Conservation (phyloP, 2,329 filamentous ascomycete species). For the Cladophialophora bantiana region DNA sequence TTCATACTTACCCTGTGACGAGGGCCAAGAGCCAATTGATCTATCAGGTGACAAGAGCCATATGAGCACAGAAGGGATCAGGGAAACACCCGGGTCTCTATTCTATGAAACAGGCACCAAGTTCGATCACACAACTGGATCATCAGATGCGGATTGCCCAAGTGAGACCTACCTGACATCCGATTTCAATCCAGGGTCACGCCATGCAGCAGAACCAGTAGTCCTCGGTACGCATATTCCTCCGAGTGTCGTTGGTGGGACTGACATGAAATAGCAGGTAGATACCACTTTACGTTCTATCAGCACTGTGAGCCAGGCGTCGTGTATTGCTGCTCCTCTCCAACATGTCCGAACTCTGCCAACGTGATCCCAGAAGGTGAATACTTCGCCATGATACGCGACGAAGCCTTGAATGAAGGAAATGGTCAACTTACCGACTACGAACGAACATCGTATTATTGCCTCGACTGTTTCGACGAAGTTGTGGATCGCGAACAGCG, state of each 20-base stretch:
- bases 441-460: constrained; percentile 16
- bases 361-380: constrained; percentile 26
- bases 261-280: constrained; percentile 6
- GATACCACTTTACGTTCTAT: constrained; percentile 17
- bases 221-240: constrained; percentile 17
- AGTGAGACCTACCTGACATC: not conserved
- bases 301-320: constrained; percentile 16
- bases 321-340: constrained; percentile 22
- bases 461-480: constrained; percentile 22
- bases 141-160: constrained; percentile 9
- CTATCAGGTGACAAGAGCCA: not conserved
- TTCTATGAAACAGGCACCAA: not conserved
- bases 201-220: constrained; percentile 4
- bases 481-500: constrained; percentile 6
- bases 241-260: not conserved
- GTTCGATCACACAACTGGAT: not conserved
- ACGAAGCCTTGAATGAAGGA: constrained; percentile 5
- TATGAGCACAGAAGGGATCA: not conserved
- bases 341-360: constrained; percentile 15
- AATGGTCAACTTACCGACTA: not conserved
- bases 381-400: constrained; percentile 16
- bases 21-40: not conserved
- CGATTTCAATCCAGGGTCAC: not conserved
- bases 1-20: constrained; percentile 18
- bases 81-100: not conserved